Percentiles rank a stretch among this genome's conserved stretches.
Conservation (phyloP, 805 yeast species). For the Kurtzmaniella fragi region DNA sequence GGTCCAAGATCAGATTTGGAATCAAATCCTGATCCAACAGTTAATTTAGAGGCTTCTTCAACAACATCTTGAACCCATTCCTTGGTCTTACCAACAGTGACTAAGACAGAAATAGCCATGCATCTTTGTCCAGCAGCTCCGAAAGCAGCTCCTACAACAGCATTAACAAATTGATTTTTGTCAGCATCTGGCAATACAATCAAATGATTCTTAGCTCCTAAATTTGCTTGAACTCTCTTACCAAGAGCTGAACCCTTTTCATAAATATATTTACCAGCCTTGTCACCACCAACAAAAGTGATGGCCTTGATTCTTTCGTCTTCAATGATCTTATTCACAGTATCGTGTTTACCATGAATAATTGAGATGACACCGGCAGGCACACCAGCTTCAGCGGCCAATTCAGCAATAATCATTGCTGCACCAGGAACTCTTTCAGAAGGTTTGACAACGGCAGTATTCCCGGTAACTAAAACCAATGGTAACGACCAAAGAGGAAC, state of each 20-base stretch:
- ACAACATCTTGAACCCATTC: constrained; percentile 61
- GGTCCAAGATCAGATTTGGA: constrained; percentile 65
- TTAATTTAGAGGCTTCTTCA: constrained; percentile 50
- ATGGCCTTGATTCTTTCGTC: constrained; percentile 74
- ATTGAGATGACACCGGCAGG: constrained; percentile 71
- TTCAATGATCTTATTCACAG: constrained; percentile 64
- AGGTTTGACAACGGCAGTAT: constrained; percentile 58
- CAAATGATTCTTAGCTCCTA: constrained; percentile 78
- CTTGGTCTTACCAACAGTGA: constrained; percentile 63
- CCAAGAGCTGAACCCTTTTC: constrained; percentile 61
- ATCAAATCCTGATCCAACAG: constrained; percentile 65
- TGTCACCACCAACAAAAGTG: constrained; percentile 76
- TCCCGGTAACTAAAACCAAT: constrained; percentile 62
- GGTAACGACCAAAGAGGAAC: constrained; percentile 69
- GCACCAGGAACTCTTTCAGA: constrained; percentile 81
- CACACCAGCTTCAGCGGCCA: constrained; percentile 67
- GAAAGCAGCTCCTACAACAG: constrained; percentile 70
- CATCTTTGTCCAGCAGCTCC: constrained; percentile 87
- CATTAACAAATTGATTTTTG: constrained; percentile 56
- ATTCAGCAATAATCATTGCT: constrained; percentile 67
- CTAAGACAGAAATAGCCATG: constrained; percentile 71
- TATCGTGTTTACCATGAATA: constrained; percentile 68
- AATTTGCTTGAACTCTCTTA: constrained; percentile 71
- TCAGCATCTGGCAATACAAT: constrained; percentile 71
- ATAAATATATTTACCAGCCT: constrained; percentile 72